Evolutionary conservation across 345 rosid species (phyloP).

Genomic region (Melaleuca alternifolia): DNA sequence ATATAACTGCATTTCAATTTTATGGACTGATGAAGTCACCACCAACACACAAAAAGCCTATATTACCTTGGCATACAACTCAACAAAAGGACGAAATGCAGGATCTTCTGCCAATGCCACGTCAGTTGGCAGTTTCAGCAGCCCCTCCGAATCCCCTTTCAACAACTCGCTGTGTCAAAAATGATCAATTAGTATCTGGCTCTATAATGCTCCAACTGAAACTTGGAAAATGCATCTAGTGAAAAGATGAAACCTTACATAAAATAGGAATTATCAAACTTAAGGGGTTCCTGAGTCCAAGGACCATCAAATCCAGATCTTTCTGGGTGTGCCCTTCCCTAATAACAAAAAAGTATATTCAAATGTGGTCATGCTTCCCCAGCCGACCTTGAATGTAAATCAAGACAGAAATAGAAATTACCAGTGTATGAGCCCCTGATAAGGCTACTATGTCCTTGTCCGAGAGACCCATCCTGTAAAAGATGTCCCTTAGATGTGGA

Average conservation of each 20-base stretch:
- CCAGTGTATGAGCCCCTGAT: constrained; percentile 46
- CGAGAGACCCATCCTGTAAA: constrained; percentile 80
- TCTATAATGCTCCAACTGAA: not conserved
- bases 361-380: not conserved
- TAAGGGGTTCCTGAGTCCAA: constrained; percentile 89
- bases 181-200: not conserved
- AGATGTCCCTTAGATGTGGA: constrained; percentile 68
- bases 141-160: constrained; percentile 69
- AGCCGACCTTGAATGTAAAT: not conserved
- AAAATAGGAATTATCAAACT: constrained; percentile 93
- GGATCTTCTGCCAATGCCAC: constrained; percentile 59
- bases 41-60: not conserved
- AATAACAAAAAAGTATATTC: constrained; percentile 5
- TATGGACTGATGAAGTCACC: not conserved
- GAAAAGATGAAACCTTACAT: constrained; percentile 35
- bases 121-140: constrained; percentile 86
- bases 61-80: constrained; percentile 73
- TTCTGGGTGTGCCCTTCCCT: constrained; percentile 94
- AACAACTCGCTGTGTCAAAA: constrained; percentile 48
- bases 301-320: constrained; percentile 97
- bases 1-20: not conserved
- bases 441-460: constrained; percentile 87
- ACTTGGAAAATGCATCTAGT: not conserved
- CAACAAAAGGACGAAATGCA: constrained; percentile 59
- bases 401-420: constrained; percentile 3